Percentiles rank a stretch among this genome's conserved stretches.
phyloP scores from a whole-genome alignment of 2,329 filamentous ascomycete species.

The Thermoascus crustaceus region DNA sequence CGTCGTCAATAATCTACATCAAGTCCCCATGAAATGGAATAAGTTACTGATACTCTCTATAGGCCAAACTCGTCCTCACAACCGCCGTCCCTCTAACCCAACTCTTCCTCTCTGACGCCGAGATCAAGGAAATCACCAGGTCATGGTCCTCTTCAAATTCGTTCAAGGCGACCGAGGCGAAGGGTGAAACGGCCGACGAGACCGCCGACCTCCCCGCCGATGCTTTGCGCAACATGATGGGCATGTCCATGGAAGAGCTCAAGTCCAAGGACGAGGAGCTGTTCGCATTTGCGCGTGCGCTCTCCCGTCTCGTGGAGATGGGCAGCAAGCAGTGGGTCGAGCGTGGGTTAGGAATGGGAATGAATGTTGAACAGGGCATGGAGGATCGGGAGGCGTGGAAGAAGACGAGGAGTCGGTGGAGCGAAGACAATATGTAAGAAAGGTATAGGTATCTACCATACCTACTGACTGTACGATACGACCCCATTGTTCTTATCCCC shows the following conservation, averaged over 20 bases:
- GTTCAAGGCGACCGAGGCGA: too few species aligned
- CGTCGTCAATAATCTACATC: constrained; percentile 10
- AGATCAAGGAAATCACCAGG: constrained; percentile 60
- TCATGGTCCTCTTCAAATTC: constrained; percentile 35
- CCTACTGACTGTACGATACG: too few species aligned
- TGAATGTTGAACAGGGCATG: constrained; percentile 36
- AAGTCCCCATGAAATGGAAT: not conserved
- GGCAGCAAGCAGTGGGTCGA: constrained; percentile 93
- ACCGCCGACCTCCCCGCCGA: constrained; percentile 53
- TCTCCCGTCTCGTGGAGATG: constrained; percentile 85
- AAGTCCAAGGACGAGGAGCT: constrained; percentile 92
- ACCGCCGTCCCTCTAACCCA: constrained; percentile 76
- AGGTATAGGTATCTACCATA: not conserved
- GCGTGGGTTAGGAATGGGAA: constrained; percentile 51
- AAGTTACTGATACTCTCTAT: constrained; percentile 27
- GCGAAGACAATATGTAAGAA: constrained; percentile 41
- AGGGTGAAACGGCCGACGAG: too few species aligned
- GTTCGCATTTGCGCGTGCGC: constrained; percentile 86
- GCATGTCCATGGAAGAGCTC: constrained; percentile 73
- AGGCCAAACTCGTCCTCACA: constrained; percentile 92
- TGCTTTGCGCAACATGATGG: constrained; percentile 75
- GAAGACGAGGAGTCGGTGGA: constrained; percentile 41
- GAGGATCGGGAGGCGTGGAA: constrained; percentile 41
- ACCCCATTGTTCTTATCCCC: too few species aligned
- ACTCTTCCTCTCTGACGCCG: constrained; percentile 70